phyloP scores from a whole-genome alignment of 1,284 basidiomycete genomes.

The Pisolithus thermaeus region DNA sequence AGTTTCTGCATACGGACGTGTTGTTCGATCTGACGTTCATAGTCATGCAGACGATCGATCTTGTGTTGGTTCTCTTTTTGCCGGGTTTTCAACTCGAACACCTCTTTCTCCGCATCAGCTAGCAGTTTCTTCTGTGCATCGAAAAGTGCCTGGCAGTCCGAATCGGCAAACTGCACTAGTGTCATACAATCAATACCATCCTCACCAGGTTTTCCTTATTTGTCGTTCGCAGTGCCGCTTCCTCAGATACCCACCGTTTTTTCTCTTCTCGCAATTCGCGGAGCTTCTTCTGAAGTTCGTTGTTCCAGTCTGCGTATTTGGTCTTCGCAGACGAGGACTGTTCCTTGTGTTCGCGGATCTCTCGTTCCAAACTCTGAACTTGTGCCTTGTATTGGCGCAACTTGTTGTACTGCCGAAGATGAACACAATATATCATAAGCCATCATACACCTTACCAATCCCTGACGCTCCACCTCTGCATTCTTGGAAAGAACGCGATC shows the following conservation, averaged over 20 bases:
- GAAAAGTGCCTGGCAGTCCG: conserved; percentile 50
- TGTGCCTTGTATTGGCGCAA: conserved; percentile 65
- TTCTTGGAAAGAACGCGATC: conserved; percentile 66
- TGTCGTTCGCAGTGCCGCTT: conserved; percentile 53
- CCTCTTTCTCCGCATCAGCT: conserved; percentile 50
- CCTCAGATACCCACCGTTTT: conserved; percentile 58
- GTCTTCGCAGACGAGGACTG: conserved; percentile 59
- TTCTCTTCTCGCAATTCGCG: conserved; percentile 63
- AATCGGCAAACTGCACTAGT: conserved; percentile 6
- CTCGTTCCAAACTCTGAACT: conserved; percentile 54
- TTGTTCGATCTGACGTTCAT: conserved; percentile 69
- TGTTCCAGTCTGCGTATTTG: conserved; percentile 69
- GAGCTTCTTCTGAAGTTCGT: conserved; percentile 61
- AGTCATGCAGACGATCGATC: conserved; percentile 64
- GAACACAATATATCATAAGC: conserved; percentile 6
- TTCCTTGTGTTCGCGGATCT: conserved; percentile 58
- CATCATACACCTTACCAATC: conserved; percentile 49
- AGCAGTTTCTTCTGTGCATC: conserved; percentile 62
- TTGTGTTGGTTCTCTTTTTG: conserved; percentile 69
- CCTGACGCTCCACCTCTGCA: conserved; percentile 74
- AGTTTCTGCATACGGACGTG: conserved; percentile 62
- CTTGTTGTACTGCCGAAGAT: conserved; percentile 59
- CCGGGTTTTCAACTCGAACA: conserved; percentile 59
- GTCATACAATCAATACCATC: neutral
- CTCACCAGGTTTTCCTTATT: conserved; percentile 60